phyloP scores from a whole-genome alignment of 2,329 filamentous ascomycete species.

The Passalora sequoiae region DNA sequence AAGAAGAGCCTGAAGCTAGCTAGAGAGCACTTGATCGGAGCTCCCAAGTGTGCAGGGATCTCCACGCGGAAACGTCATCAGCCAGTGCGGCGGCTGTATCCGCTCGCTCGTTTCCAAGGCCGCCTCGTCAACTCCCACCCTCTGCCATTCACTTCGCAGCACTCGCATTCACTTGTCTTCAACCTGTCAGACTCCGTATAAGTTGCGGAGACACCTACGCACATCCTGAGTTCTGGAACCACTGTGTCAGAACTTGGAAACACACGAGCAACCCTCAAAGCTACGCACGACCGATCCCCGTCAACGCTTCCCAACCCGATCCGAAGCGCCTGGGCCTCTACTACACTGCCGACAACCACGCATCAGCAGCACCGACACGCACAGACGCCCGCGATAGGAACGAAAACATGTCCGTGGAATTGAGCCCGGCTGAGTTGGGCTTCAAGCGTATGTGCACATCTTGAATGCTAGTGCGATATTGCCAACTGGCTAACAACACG shows the following conservation, averaged over 20 bases:
- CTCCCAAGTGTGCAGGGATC: too few species aligned
- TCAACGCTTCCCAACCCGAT: neutral
- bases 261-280: neutral
- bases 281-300: constrained; percentile 1
- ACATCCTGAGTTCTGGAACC: constrained; percentile 1
- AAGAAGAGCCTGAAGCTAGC: too few species aligned
- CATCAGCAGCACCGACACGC: constrained; percentile 1
- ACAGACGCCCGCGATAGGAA: neutral
- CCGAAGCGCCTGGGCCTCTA: neutral
- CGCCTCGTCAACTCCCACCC: too few species aligned
- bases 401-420: constrained; percentile 81
- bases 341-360: neutral
- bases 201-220: neutral
- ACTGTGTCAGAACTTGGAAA: neutral
- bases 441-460: constrained; percentile 70
- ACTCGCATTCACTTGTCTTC: too few species aligned
- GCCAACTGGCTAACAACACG: constrained; percentile 15
- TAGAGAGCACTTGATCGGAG: too few species aligned
- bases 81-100: too few species aligned
- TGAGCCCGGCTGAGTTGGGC: constrained; percentile 83
- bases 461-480: constrained; percentile 1
- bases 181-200: neutral
- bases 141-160: too few species aligned
- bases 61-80: too few species aligned
- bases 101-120: too few species aligned